A percentile compares a stretch with the other conserved stretches of the same genome.
Evolutionary conservation across 2,329 filamentous ascomycete species (phyloP).

Genomic region (Cordyceps militaris): DNA sequence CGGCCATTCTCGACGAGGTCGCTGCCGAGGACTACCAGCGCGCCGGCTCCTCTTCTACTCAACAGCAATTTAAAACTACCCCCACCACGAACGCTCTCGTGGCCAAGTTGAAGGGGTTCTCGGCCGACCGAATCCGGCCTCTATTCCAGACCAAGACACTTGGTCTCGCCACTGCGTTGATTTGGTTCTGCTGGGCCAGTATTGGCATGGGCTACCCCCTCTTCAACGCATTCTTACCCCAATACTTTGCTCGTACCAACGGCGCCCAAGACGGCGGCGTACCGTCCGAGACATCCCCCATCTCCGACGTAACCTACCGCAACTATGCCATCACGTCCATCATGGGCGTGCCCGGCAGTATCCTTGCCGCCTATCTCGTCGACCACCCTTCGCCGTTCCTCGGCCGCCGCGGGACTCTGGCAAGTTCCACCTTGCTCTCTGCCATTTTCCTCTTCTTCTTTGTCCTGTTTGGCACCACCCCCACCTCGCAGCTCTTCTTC

Average conservation of each 20-base stretch:
- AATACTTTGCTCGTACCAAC: slow-evolving; percentile 62
- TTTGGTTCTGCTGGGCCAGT: slow-evolving; percentile 76
- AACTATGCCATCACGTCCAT: slow-evolving; percentile 78
- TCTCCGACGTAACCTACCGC: slow-evolving; percentile 55
- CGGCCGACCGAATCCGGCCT: slow-evolving; percentile 56
- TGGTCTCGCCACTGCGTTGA: slow-evolving; percentile 42
- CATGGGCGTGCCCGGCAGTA: slow-evolving; percentile 67
- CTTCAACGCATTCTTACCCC: slow-evolving; percentile 86
- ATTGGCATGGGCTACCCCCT: slow-evolving; percentile 84
- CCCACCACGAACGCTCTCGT: slow-evolving; percentile 39
- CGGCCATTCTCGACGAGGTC: slow-evolving; percentile 56
- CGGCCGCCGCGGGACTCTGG: slow-evolving; percentile 67
- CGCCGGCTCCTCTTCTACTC: slow-evolving; percentile 13
- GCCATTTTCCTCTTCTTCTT: slow-evolving; percentile 65
- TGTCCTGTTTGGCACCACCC: slow-evolving; percentile 50
- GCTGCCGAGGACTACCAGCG: slow-evolving; percentile 35
- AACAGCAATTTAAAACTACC: slow-evolving; percentile 9
- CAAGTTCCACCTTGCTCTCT: slow-evolving; percentile 58
- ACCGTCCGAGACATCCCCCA: slow-evolving; percentile 27
- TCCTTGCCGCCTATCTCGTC: slow-evolving; percentile 68
- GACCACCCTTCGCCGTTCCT: slow-evolving; percentile 54
- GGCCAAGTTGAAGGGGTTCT: slow-evolving; percentile 59
- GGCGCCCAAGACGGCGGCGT: slow-evolving; percentile 25
- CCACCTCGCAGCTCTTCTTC: slow-evolving; percentile 55
- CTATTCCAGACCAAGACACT: slow-evolving; percentile 53